phyloP scores from a whole-genome alignment of 163 green algal species.

The Smithsoniella earleae region DNA sequence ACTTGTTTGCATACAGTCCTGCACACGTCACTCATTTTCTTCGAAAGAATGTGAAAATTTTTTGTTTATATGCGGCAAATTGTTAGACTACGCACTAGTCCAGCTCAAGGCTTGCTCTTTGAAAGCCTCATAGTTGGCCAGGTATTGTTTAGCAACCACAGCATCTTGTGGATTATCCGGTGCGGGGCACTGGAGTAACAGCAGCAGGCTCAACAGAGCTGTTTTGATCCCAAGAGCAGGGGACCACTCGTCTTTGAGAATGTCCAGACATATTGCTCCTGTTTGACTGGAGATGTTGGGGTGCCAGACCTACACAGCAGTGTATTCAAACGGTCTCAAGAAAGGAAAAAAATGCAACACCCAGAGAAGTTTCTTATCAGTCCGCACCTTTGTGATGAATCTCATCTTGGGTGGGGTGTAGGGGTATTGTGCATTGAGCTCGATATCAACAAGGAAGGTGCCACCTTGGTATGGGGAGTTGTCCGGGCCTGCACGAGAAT shows the following conservation, averaged over 20 bases:
- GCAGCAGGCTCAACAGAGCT: constrained; percentile 75
- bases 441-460: constrained; percentile 43
- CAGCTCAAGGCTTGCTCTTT: constrained; percentile 55
- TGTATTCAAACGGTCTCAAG: too few relatives aligned
- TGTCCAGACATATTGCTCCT: constrained; percentile 86
- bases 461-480: constrained; percentile 21
- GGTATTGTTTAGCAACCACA: constrained; percentile 79
- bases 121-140: constrained; percentile 54
- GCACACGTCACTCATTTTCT: constrained; percentile 24
- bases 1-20: constrained; percentile 37
- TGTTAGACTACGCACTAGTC: constrained; percentile 38
- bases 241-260: constrained; percentile 83
- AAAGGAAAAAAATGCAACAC: not conserved
- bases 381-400: constrained; percentile 83
- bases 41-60: not conserved
- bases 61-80: not conserved
- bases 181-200: constrained; percentile 32
- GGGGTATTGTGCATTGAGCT: constrained; percentile 67
- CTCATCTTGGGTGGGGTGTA: constrained; percentile 87
- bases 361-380: too few relatives aligned
- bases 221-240: constrained; percentile 87
- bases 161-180: constrained; percentile 57
- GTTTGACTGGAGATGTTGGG: constrained; percentile 79
- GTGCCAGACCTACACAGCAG: constrained; percentile 51
- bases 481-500: not conserved